These are phyloP conservation scores for Dunaliella primolecta DNA, from an alignment of 139 green algal species.

Conservation along the genomic window DNA sequence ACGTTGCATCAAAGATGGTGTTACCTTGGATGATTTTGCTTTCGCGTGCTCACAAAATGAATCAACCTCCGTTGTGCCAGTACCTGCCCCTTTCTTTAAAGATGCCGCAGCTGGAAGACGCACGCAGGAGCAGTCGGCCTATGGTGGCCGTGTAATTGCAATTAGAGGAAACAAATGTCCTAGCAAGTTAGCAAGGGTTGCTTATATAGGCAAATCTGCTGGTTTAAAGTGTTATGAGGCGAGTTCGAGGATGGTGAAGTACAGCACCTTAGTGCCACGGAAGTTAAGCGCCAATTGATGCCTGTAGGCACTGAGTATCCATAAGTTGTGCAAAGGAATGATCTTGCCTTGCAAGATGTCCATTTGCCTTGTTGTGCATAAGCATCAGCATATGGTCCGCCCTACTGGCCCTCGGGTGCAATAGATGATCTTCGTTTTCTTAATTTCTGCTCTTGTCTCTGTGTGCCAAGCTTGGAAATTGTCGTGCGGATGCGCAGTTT, in stretches of 20 bases:
- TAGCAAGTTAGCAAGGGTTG: background rate
- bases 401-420: too few species aligned
- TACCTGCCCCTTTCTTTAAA: background rate
- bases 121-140: background rate
- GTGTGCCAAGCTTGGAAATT: too few species aligned
- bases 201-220: background rate
- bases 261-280: background rate
- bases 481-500: too few species aligned
- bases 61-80: too few species aligned
- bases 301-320: background rate
- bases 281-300: background rate
- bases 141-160: background rate
- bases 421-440: too few species aligned
- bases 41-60: too few species aligned
- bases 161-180: background rate
- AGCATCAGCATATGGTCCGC: too few species aligned
- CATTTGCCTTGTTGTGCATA: too few species aligned
- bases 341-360: too few species aligned
- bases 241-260: background rate
- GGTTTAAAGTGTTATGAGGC: background rate
- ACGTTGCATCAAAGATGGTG: background rate
- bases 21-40: background rate
- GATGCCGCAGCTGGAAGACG: background rate
- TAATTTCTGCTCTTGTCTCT: too few species aligned
- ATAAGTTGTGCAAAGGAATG: too few species aligned